These are phyloP conservation scores for Dryas drummondii DNA, from an alignment of 306 rosid genomes.

Conservation along the genomic window DNA sequence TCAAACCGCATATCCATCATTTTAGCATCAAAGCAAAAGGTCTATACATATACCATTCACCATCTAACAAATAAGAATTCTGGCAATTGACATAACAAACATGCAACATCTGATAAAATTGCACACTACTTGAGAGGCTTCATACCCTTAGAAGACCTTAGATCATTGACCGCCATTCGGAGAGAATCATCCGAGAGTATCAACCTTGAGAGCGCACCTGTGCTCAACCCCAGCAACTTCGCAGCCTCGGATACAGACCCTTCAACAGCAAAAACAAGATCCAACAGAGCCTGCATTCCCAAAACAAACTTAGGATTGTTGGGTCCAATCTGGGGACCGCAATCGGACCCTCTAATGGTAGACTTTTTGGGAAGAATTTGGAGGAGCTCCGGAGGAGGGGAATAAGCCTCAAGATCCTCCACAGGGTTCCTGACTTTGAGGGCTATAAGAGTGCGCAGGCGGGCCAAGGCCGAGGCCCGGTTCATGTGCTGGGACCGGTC, in stretches of 20 bases:
- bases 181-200: slow-evolving; percentile 89
- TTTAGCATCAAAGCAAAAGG: too few relatives aligned
- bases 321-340: slow-evolving; percentile 82
- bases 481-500: slow-evolving; percentile 95
- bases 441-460: slow-evolving; percentile 82
- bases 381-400: slow-evolving; percentile 79
- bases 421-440: slow-evolving; percentile 71
- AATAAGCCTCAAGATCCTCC: slow-evolving; percentile 63
- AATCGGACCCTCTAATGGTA: slow-evolving; percentile 63
- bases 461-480: slow-evolving; percentile 72
- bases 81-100: slow-evolving; percentile 1
- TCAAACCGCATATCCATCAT: too few relatives aligned
- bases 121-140: slow-evolving; percentile 27
- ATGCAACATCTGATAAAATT: not conserved
- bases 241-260: slow-evolving; percentile 86
- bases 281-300: slow-evolving; percentile 95
- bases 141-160: slow-evolving; percentile 61
- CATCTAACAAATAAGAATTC: not conserved
- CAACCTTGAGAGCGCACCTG: slow-evolving; percentile 81
- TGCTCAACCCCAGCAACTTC: slow-evolving; percentile 84
- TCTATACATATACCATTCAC: not conserved
- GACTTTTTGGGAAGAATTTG: slow-evolving; percentile 80
- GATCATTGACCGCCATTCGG: slow-evolving; percentile 74
- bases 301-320: slow-evolving; percentile 69
- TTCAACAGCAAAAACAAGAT: slow-evolving; percentile 70